Conservation (phyloP, 2,329 filamentous ascomycete genomes). For the Tolypocladium pustulatum region DNA sequence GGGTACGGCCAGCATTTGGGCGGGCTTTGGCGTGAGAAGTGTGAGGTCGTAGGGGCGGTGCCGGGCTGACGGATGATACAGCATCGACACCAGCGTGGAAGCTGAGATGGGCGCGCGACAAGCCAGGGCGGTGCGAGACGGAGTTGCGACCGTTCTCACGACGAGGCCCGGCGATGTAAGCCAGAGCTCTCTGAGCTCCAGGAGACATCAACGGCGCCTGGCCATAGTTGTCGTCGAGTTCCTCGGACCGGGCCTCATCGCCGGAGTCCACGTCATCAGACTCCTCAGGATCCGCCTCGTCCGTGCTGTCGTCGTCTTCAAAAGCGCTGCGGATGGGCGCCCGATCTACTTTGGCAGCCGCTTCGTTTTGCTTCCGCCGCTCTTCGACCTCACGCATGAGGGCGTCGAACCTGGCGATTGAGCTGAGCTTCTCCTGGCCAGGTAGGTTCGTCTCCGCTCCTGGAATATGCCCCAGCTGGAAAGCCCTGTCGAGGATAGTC, state of each 20-base stretch:
- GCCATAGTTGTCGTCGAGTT: constrained; percentile 13
- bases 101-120: constrained; percentile 21
- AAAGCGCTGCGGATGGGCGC: constrained; percentile 35
- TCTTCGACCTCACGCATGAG: constrained; percentile 52
- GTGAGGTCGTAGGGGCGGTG: constrained; percentile 34
- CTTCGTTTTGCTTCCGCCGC: constrained; percentile 30
- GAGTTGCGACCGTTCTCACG: constrained; percentile 8
- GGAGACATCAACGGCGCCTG: constrained; percentile 27
- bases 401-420: constrained; percentile 54
- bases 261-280: constrained; percentile 30
- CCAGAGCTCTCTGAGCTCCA: constrained; percentile 36
- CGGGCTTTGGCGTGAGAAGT: constrained; percentile 40
- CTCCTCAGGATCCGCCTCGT: constrained; percentile 26
- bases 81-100: constrained; percentile 14
- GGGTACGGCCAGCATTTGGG: constrained; percentile 30
- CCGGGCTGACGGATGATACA: constrained; percentile 3
- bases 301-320: constrained; percentile 37
- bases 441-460: constrained; percentile 43
- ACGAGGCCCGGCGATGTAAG: constrained; percentile 35
- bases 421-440: constrained; percentile 54
- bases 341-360: constrained; percentile 19
- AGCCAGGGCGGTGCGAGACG: constrained; percentile 21
- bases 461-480: constrained; percentile 52
- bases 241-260: constrained; percentile 27
- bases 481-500: constrained; percentile 57